Base-by-base conservation (phyloP, 495 filamentous ascomycete species). In the Collariella sp. region DNA sequence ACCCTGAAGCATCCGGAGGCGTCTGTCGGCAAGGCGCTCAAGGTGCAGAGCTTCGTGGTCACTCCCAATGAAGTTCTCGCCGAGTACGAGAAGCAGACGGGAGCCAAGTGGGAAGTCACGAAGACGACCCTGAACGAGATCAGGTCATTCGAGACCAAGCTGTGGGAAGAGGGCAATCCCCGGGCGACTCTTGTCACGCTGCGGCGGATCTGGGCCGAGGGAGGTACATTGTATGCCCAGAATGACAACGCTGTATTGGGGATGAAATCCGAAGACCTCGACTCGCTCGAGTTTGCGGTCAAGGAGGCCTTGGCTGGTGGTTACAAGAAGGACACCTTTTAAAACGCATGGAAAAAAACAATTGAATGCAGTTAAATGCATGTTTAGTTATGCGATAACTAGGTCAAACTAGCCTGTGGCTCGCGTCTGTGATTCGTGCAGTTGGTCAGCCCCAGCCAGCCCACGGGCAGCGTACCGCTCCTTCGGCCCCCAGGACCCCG, bases 1-100 rank as follows among this genome's bases (percentile, higher is more conserved):
- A 74, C 83, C 7, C 67, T 88, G 11, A 73, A 71, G 16, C 74
- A 82, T 41, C 78, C 82, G 34, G 63, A 76, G 19, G 72, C 67
- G 11, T 71, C 78, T 0, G 68, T 73, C 13, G 78, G 78, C 42
- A 76, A 78, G 46, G 76, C 78, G 2, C 69, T 89, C 24, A 82
- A 78, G 46, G 79, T 89, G 5, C 86, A 87, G 57, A 86, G 83
- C 1, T 89, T 87, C 59, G 82, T 81, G 4, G 75, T 79, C 4
- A 85, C 79, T 0, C 83, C 83, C 0, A 72, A 74, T 7, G 65
- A 80, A 42, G 84, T 89, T 22, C 54, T 83, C 33, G 72, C 73
- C 22, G 83, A 87, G 61, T 87, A 81, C 59, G 79, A 87, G 66
- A 77, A 71, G 48, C 84, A 86, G 65, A 81, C 80, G 2, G 81